A percentile compares a stretch with the other conserved stretches of the same genome.
Conservation (phyloP, 2,329 filamentous ascomycete species). For the Fusarium floridanum region DNA sequence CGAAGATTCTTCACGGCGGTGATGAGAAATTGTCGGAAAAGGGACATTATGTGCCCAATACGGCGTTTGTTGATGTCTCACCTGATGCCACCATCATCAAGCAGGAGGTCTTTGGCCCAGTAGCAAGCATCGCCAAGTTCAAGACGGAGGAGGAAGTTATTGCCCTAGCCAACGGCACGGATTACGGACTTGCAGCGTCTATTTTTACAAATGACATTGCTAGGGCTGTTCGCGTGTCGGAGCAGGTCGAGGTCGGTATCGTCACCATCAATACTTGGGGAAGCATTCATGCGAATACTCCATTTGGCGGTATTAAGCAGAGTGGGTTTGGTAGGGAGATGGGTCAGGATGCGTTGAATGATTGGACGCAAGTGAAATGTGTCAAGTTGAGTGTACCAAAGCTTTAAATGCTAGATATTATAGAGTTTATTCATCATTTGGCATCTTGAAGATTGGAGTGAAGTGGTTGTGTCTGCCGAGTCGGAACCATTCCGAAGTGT, state of each 20-base stretch:
- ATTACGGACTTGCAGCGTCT: conserved; percentile 65
- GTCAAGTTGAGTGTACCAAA: conserved; percentile 44
- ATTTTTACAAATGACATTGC: conserved; percentile 68
- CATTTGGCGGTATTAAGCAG: conserved; percentile 53
- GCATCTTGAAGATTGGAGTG: not conserved
- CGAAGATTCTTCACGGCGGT: conserved; percentile 33
- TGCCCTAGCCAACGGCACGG: conserved; percentile 53
- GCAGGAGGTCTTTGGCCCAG: conserved; percentile 51
- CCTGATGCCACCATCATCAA: conserved; percentile 43
- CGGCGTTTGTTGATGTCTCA: conserved; percentile 46
- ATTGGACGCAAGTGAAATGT: conserved; percentile 48
- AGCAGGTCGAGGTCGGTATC: conserved; percentile 73
- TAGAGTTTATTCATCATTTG: not conserved
- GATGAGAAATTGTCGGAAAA: conserved; percentile 6
- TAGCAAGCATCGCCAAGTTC: conserved; percentile 46
- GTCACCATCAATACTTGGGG: conserved; percentile 68
- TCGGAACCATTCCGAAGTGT: not conserved
- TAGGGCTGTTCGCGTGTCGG: conserved; percentile 30
- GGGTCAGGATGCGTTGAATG: conserved; percentile 49
- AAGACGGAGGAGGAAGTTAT: conserved; percentile 47
- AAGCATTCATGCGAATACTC: conserved; percentile 43
- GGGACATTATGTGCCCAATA: conserved; percentile 48
- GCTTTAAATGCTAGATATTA: not conserved
- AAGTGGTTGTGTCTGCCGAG: not conserved
- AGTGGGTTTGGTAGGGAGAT: conserved; percentile 51